Base-by-base conservation (phyloP, 2,329 filamentous ascomycete genomes). In the Gyromitra esculenta region DNA sequence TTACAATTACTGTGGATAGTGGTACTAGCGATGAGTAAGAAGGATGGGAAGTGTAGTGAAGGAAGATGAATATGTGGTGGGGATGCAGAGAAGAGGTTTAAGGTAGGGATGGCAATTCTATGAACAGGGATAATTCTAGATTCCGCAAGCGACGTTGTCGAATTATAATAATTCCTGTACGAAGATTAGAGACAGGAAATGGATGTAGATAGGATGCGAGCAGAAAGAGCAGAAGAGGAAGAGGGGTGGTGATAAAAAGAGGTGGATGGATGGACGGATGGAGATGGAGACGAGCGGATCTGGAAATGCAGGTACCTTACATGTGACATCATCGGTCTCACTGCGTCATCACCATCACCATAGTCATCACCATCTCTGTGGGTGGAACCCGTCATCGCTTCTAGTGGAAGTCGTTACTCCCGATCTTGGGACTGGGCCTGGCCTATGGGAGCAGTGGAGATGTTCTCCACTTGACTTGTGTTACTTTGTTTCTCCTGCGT, bases 271-370 rank as follows among this genome's bases (percentile, higher is more conserved):
- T 11, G 48, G 41, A 35, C 21, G 31, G 54, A 7, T 21, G 56
- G 50, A 39, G 11, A 15, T 45, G n/a, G 43, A 21, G 54, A 45
- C 8, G 25, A 41, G 63, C 6, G 15, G 31, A 15, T 35, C 54
- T 31, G 45, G 8, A 54, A 37, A 52, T 25, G 7, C 52, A 13
- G 11, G 25, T 41, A 6, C 39, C 35, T 62, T 43, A 54, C 43
- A 37, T 68, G 41, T 75, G 72, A 75, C 72, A 64, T 75, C 72
- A 70, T 62, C 54, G 21, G 15, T 45, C 18, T n/a, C 50, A 67
- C 54, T 71, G 66, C 72, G 66, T 75, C 72, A 75, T 75, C 57
- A 9, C 7, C 56, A 63, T 39, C 63, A 71, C 15, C 71, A 69
- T 15, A 18, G 21, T 25, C 31, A 39, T 45, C 25, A 31, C 41